Percentiles rank a stretch among this genome's conserved stretches.
Conservation (phyloP, 202 grass and related monocot species). For the Zoysia matrella region DNA sequence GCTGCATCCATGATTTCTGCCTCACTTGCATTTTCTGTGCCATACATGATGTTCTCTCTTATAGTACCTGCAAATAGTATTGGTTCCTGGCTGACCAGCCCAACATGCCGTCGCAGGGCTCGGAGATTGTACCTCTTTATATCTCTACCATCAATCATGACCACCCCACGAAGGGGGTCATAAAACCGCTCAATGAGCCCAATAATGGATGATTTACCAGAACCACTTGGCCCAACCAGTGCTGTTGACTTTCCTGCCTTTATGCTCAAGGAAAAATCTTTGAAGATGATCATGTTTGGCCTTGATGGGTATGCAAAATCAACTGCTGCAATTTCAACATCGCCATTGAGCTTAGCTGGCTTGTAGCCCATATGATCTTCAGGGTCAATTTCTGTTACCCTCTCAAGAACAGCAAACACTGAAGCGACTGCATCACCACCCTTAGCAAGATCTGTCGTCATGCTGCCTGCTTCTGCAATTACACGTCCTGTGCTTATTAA, state of each 20-base stretch:
- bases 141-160: conserved; percentile 75
- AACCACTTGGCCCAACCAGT: conserved; percentile 82
- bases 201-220: no score
- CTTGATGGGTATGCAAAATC: conserved; percentile 84
- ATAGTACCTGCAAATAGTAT: conserved; percentile 78
- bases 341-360: conserved; percentile 60
- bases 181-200: conserved; percentile 2
- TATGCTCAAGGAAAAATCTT: conserved; percentile 75
- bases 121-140: conserved; percentile 79
- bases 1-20: conserved; percentile 76
- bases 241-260: conserved; percentile 65
- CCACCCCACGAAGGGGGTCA: conserved; percentile 66
- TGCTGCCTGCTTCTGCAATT: conserved; percentile 85
- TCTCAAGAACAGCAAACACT: conserved; percentile 78
- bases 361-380: conserved; percentile 59
- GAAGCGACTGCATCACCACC: conserved; percentile 73
- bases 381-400: conserved; percentile 80
- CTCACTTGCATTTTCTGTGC: conserved; percentile 62
- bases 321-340: conserved; percentile 69
- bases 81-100: conserved; percentile 60
- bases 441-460: conserved; percentile 95
- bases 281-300: conserved; percentile 65
- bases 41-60: conserved; percentile 80
- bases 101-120: conserved; percentile 38
- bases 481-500: conserved; percentile 41